Percentiles rank a stretch among this genome's conserved stretches.
Conservation (phyloP, 106 monocot species). For the Apostasia ramifera region DNA sequence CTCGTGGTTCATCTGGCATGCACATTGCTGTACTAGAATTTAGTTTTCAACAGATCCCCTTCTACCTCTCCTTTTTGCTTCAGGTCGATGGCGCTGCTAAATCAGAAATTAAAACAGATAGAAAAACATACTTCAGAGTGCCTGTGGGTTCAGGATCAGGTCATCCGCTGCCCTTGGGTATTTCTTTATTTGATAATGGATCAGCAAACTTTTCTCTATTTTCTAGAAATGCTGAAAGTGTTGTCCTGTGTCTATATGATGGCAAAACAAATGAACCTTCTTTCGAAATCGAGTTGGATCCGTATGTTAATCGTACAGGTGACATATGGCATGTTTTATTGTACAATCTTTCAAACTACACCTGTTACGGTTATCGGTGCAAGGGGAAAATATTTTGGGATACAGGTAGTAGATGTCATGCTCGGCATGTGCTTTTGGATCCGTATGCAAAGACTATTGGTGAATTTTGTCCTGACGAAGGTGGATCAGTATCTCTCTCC, state of each 20-base stretch:
- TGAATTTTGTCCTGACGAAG: slow-evolving; percentile 25
- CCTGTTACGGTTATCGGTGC: slow-evolving; percentile 67
- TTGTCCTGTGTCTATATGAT: slow-evolving; percentile 60
- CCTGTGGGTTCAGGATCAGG: slow-evolving; percentile 69
- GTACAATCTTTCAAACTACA: slow-evolving; percentile 24
- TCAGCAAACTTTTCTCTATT: slow-evolving; percentile 61
- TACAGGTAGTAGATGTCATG: slow-evolving; percentile 30
- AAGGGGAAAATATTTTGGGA: slow-evolving; percentile 31
- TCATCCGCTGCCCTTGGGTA: slow-evolving; percentile 55
- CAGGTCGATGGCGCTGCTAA: slow-evolving; percentile 12
- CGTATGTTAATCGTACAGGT: slow-evolving; percentile 70
- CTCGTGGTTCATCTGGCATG: slow-evolving; percentile 11
- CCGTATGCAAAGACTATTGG: slow-evolving; percentile 66
- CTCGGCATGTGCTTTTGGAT: slow-evolving; percentile 54
- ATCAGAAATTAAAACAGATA: slow-evolving; percentile 42
- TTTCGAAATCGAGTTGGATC: slow-evolving; percentile 74
- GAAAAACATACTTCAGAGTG: slow-evolving; percentile 60
- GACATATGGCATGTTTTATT: slow-evolving; percentile 73
- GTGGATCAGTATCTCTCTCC: slow-evolving; percentile 24
- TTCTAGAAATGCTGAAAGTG: slow-evolving; percentile 66
- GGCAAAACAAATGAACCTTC: slow-evolving; percentile 23
- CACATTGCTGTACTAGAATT: slow-evolving; percentile 36
- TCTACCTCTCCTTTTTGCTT: slow-evolving; percentile 61
- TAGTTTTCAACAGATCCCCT: slow-evolving; percentile 34
- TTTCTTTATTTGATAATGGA: slow-evolving; percentile 47